These are phyloP conservation scores for Entomortierella chlamydospora DNA, from an alignment of 192 early-diverging fungal genomes.

Conservation along the genomic window DNA sequence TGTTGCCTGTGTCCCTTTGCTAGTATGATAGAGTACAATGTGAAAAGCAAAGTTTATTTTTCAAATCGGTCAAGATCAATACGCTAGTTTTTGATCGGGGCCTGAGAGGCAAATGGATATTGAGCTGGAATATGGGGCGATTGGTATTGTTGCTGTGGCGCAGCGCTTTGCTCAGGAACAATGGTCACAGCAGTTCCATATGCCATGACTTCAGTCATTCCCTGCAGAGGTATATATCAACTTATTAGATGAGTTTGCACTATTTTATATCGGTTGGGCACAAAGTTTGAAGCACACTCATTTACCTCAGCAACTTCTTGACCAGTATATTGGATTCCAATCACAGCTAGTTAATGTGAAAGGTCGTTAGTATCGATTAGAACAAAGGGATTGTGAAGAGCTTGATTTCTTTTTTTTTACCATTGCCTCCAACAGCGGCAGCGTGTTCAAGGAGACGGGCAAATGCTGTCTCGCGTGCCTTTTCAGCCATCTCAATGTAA, in stretches of 20 bases:
- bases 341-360: constrained; percentile 10
- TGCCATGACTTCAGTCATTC: constrained; percentile 51
- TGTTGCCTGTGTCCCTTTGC: too few relatives aligned
- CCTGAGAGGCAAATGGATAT: constrained; percentile 8
- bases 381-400: background rate
- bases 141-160: background rate
- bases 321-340: constrained; percentile 31
- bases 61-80: background rate
- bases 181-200: constrained; percentile 47
- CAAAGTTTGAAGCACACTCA: background rate
- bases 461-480: constrained; percentile 53
- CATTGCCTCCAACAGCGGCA: constrained; percentile 48
- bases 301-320: constrained; percentile 34
- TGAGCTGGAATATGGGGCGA: background rate
- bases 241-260: background rate
- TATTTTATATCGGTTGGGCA: background rate
- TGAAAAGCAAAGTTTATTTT: background rate
- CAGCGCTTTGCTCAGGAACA: constrained; percentile 14
- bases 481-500: constrained; percentile 52
- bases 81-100: too few relatives aligned
- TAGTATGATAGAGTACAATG: too few relatives aligned
- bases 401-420: too few relatives aligned
- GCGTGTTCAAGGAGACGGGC: constrained; percentile 48
- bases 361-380: background rate
- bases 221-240: background rate